Conservation (phyloP, 306 rosid genomes). For the Dalbergia oliveri region DNA sequence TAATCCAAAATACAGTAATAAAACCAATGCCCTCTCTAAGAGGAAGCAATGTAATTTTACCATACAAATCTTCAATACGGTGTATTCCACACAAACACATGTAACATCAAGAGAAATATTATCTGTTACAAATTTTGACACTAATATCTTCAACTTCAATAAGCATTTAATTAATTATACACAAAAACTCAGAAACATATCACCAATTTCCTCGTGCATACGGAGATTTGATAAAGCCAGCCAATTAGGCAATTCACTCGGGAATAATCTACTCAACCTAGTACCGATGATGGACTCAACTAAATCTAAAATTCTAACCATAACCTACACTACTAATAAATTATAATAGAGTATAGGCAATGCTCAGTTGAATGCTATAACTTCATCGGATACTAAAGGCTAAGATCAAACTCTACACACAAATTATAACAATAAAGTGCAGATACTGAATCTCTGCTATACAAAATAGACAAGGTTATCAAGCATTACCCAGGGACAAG, state of each 20-base stretch:
- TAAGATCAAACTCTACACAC: background rate
- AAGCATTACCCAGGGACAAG: conserved; percentile 82
- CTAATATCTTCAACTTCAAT: too few relatives aligned
- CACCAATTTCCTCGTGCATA: background rate
- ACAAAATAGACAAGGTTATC: conserved; percentile 31
- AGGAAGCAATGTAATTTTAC: background rate
- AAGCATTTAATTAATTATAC: too few relatives aligned
- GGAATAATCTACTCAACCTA: background rate
- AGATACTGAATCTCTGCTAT: conserved; percentile 6
- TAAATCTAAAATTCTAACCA: background rate
- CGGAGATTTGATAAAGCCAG: background rate
- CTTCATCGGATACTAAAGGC: background rate
- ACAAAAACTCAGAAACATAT: too few relatives aligned
- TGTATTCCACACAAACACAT: background rate
- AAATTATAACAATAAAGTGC: conserved; percentile 11
- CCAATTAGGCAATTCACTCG: background rate
- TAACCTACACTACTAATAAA: background rate
- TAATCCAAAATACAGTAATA: background rate
- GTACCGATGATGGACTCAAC: background rate
- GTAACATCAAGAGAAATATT: too few relatives aligned
- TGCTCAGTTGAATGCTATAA: background rate
- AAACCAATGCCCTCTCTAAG: background rate
- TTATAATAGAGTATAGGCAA: background rate
- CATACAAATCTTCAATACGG: background rate
- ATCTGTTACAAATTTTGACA: too few relatives aligned